A percentile compares a stretch with the other conserved stretches of the same genome.
Evolutionary conservation across 441 rosid species (phyloP).

Genomic region (Caryocar brasiliense): DNA sequence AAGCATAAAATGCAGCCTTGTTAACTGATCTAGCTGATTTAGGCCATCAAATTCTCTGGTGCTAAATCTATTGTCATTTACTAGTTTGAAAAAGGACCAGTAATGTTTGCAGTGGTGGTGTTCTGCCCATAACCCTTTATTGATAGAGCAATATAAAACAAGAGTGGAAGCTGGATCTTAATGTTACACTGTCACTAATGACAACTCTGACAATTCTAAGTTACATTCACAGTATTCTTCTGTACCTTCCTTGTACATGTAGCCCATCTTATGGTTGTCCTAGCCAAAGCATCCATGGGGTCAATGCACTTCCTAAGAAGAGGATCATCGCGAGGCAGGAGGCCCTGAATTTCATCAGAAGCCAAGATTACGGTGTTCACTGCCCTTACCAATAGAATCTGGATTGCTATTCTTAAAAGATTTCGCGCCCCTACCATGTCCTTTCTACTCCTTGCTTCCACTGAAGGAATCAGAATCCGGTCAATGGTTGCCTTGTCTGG

Average conservation of each 20-base stretch:
- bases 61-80: too few species aligned
- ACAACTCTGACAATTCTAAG: too few species aligned
- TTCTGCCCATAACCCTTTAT: too few species aligned
- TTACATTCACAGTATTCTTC: neutral
- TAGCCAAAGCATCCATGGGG: slow-evolving; percentile 55
- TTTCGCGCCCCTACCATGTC: slow-evolving; percentile 51
- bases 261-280: slow-evolving; percentile 37
- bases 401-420: slow-evolving; percentile 44
- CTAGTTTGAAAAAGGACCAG: too few species aligned
- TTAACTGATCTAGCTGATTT: too few species aligned
- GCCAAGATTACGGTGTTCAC: slow-evolving; percentile 42
- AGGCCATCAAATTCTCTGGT: too few species aligned
- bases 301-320: slow-evolving; percentile 37
- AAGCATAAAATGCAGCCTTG: too few species aligned
- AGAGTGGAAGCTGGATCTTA: too few species aligned
- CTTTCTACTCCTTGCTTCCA: slow-evolving; percentile 26
- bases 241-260: slow-evolving; percentile 10
- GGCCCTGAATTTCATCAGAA: slow-evolving; percentile 35
- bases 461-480: slow-evolving; percentile 36
- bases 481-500: slow-evolving; percentile 42
- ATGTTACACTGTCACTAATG: too few species aligned
- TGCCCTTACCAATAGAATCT: slow-evolving; percentile 38
- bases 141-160: too few species aligned
- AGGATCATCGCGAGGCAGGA: slow-evolving; percentile 43
- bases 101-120: too few species aligned